A percentile compares a stretch with the other conserved stretches of the same genome.
These are phyloP conservation scores for Coccinonectria pachysandricola DNA, from an alignment of 2,329 filamentous ascomycete genomes.

Conservation along the genomic window DNA sequence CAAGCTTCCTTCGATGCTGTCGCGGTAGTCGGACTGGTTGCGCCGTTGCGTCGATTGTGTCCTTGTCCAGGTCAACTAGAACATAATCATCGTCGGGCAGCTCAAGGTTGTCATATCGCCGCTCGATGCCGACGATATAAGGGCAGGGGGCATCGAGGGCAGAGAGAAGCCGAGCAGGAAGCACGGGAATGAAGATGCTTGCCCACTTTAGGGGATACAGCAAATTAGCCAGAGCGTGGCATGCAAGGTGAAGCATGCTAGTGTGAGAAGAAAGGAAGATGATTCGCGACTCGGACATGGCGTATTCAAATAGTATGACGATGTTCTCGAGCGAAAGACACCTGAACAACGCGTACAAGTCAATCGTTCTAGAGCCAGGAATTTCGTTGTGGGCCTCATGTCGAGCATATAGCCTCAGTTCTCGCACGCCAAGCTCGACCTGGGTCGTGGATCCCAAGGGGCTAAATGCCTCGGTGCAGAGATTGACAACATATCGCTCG, in stretches of 20 bases:
- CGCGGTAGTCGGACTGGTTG: conserved; percentile 71
- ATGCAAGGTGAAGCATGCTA: conserved; percentile 89
- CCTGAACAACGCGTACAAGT: conserved; percentile 87
- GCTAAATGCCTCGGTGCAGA: conserved; percentile 89
- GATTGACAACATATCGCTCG: conserved; percentile 92
- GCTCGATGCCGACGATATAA: conserved; percentile 93
- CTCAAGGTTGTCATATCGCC: conserved; percentile 75
- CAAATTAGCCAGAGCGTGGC: conserved; percentile 73
- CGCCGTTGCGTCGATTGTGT: conserved; percentile 76
- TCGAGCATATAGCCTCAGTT: conserved; percentile 82
- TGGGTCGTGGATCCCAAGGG: conserved; percentile 91
- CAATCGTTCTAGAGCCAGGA: conserved; percentile 80
- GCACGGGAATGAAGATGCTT: conserved; percentile 85
- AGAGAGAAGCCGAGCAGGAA: conserved; percentile 79
- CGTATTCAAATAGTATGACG: conserved; percentile 85
- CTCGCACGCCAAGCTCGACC: conserved; percentile 81
- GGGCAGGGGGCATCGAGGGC: conserved; percentile 91
- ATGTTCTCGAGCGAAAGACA: conserved; percentile 87
- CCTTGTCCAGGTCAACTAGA: conserved; percentile 83
- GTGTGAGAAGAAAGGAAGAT: conserved; percentile 94
- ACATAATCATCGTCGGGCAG: conserved; percentile 94
- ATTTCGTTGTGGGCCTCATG: conserved; percentile 91
- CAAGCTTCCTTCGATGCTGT: conserved; percentile 81
- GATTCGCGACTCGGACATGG: conserved; percentile 85
- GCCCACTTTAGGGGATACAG: conserved; percentile 89